Base-by-base conservation (phyloP, 148 eudicot genomes). In the Camellia japonica region DNA sequence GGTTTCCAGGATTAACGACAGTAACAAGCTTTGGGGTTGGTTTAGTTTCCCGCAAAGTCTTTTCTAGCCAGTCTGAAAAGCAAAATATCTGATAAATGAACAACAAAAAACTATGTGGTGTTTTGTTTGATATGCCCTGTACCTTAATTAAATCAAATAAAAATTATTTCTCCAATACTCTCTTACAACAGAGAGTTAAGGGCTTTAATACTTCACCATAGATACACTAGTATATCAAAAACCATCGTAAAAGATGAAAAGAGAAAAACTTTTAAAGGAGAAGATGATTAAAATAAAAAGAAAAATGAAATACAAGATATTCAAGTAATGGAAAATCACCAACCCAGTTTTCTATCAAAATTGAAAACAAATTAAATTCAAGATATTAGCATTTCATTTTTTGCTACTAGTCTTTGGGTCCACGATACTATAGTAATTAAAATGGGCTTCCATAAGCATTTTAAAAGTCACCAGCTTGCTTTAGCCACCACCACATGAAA, bases 51-150 rank as follows among this genome's bases (percentile, higher is more conserved):
- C 52, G 85, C 78, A 97, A 75, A 6, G 93, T 92, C 78, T 82
- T 86, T 79, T 92, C 94, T 67, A 97, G 87, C 99, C 99, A 97
- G 69, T 91, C 99, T 97, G 85, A 74, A 83, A 80, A 85, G 41
- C 42, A 80, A 77, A 16, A 80, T 14, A 49, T 66, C 72, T 51
- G 63, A 82, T 61, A 58, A 79, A 73, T 49, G 52, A n/a, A 46
- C 23, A 46, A 61, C 7, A 58, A 47, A 6, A 47, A 47, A 47
- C 4, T 47, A 47, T 6, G 6, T 47, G 6, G 6, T 47, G 51
- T 47, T 47, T 47, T 44, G 46, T 62, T 64, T 7, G 20, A 19
- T 23, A 51, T 42, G 15, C 55, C 4, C 20, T 68, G 19, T 46
- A 42, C 15, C 30, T 61, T 62, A 4, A 43, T 61, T 18, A 60